Conservation (phyloP, 2,329 filamentous ascomycete species). For the Colletotrichum orbiculare region DNA sequence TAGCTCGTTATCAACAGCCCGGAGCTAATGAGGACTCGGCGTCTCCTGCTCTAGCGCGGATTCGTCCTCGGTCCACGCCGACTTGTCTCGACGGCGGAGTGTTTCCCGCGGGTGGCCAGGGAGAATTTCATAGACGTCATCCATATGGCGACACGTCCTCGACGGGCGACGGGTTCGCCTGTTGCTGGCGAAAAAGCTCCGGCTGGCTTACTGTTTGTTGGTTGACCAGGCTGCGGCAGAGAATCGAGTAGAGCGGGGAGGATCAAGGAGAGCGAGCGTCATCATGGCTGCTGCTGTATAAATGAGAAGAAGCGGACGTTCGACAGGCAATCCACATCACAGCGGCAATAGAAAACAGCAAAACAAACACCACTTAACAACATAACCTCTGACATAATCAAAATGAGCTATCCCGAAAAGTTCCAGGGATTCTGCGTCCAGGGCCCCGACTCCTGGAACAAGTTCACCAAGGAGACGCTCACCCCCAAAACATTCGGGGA, state of each 20-base stretch:
- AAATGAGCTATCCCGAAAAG: slow-evolving; percentile 57
- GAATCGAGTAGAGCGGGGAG: background rate
- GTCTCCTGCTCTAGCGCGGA: slow-evolving; percentile 15
- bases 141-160: slow-evolving; percentile 1
- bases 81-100: slow-evolving; percentile 1
- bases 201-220: background rate
- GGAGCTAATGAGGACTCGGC: slow-evolving; percentile 7
- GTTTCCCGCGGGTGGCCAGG: background rate
- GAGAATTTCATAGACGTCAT: slow-evolving; percentile 31
- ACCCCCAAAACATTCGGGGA: slow-evolving; percentile 51
- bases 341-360: background rate
- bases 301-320: background rate
- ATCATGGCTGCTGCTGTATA: slow-evolving; percentile 10
- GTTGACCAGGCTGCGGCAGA: background rate
- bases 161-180: background rate
- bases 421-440: slow-evolving; percentile 57
- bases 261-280: slow-evolving; percentile 15
- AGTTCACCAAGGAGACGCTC: slow-evolving; percentile 51
- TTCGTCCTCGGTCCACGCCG: slow-evolving; percentile 1
- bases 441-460: slow-evolving; percentile 54
- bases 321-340: too few species aligned
- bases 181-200: too few species aligned
- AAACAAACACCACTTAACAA: background rate
- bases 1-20: slow-evolving; percentile 23
- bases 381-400: slow-evolving; percentile 20